Evolutionary conservation across 495 filamentous ascomycete species (phyloP), one percentile per base, ranked within the genome.

Genomic region (Eremomyces bilateralis): DNA sequence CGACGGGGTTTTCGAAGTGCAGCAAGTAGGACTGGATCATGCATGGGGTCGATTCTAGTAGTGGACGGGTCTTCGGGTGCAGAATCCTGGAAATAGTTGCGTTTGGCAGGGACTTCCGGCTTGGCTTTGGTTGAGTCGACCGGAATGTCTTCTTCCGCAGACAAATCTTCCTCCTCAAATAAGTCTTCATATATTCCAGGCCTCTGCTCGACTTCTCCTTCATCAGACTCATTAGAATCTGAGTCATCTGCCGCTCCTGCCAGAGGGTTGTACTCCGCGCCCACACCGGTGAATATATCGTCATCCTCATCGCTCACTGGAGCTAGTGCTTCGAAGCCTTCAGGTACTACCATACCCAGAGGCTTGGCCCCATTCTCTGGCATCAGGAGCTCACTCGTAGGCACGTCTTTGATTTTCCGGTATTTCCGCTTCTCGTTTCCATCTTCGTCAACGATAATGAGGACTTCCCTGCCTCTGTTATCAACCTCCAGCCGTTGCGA

Each of bases 391-490:
- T 51, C 43, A 1, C 28, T 38, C 10, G 31, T 39, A 15, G 48
- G 40, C 11, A 50, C 45, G 17, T 44, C 35, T 35, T 61, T 61
- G 20, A 52, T 46, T 49, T 64, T 75, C 44, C 65, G 61, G 13
- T 85, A 65, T 53, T 91, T 95, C 40, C 80, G 66, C 52, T 90
- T 88, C 39, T 79, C 76, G 30, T 82, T 76, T 5, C 88, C 90
- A 40, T 93, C 66, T 29, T 78, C 76, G 49, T 91, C 83, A 4
- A 80, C 69, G 12, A 82, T 77, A 38, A 91, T 73, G 36, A 94
- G 61, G 2, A 94, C 69, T 49, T 94, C 80, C 32, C 80, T 60
- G 3, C 83, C 75, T 37, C 71, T 69, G 35, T 67, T 62, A 45
- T 90, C 78, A 33, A 60, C 59, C 55, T 91, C 81, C 40, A 90